phyloP scores from a whole-genome alignment of 2,329 filamentous ascomycete species.

The Colletotrichum tofieldiae region DNA sequence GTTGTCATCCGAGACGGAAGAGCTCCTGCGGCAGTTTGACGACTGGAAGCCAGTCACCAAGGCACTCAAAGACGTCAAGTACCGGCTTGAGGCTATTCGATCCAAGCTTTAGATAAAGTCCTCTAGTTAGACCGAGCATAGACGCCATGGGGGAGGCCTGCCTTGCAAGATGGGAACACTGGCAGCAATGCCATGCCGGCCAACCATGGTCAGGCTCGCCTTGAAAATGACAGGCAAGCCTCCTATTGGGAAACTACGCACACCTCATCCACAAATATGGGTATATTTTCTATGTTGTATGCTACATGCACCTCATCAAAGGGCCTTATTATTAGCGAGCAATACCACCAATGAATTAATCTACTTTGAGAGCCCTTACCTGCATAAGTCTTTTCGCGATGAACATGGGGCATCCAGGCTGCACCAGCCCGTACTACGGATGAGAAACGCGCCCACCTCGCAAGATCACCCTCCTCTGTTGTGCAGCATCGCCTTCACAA shows the following conservation, averaged over 20 bases:
- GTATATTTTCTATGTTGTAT: not conserved
- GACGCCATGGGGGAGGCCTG: no score
- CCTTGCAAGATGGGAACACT: not conserved
- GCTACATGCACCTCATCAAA: not conserved
- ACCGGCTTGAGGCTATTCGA: constrained; percentile 89
- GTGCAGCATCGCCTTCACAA: not conserved
- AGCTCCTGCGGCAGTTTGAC: constrained; percentile 90
- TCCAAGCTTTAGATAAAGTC: constrained; percentile 77
- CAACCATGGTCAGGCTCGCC: not conserved
- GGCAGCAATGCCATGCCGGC: not conserved
- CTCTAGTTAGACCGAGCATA: not conserved
- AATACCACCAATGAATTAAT: not conserved
- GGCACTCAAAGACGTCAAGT: constrained; percentile 95
- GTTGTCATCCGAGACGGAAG: constrained; percentile 81
- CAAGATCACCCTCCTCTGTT: not conserved
- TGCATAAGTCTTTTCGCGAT: not conserved
- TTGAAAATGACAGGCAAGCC: not conserved
- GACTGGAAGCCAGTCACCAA: constrained; percentile 94
- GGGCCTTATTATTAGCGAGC: not conserved
- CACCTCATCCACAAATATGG: not conserved
- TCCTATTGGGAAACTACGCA: not conserved
- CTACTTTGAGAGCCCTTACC: not conserved
- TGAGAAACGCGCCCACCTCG: not conserved
- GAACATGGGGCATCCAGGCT: no score
- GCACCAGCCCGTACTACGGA: no score